phyloP scores from a whole-genome alignment of 495 filamentous ascomycete species.

The Lasiosphaeria miniovina region DNA sequence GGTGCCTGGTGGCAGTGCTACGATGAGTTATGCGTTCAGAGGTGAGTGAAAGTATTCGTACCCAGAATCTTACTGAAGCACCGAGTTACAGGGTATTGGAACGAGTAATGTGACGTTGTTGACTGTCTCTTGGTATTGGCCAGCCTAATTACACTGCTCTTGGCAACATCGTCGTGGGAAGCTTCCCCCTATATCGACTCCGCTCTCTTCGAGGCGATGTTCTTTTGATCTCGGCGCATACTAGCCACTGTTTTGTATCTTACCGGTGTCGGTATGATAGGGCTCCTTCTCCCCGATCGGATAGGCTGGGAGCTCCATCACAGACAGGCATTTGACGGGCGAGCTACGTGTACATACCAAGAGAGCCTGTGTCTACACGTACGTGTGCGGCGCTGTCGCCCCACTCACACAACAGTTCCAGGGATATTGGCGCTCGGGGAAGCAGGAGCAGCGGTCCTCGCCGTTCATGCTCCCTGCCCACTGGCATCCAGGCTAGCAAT shows the following conservation, averaged over 20 bases:
- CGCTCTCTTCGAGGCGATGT: too few relatives aligned
- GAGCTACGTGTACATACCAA: not conserved
- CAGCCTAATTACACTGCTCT: too few relatives aligned
- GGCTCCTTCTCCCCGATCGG: too few relatives aligned
- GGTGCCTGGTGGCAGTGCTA: not conserved
- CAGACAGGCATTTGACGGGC: too few relatives aligned
- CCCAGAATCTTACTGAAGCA: not conserved
- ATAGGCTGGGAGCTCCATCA: too few relatives aligned
- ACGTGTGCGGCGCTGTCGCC: constrained; percentile 2
- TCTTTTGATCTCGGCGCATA: too few relatives aligned
- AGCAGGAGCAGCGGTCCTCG: not conserved
- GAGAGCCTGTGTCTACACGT: not conserved
- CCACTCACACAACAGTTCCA: not conserved
- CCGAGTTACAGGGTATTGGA: not conserved
- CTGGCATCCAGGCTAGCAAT: not conserved
- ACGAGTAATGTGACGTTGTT: too few relatives aligned
- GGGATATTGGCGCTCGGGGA: not conserved
- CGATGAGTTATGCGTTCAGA: not conserved
- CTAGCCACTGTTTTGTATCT: too few relatives aligned
- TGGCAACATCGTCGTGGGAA: too few relatives aligned
- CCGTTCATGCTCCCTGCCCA: not conserved
- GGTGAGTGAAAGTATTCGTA: not conserved
- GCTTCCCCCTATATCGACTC: too few relatives aligned
- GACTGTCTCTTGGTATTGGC: too few relatives aligned
- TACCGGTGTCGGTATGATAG: too few relatives aligned